Base-by-base conservation (phyloP, 805 yeast genomes). In the Saccharomyces kudriavzevii region DNA sequence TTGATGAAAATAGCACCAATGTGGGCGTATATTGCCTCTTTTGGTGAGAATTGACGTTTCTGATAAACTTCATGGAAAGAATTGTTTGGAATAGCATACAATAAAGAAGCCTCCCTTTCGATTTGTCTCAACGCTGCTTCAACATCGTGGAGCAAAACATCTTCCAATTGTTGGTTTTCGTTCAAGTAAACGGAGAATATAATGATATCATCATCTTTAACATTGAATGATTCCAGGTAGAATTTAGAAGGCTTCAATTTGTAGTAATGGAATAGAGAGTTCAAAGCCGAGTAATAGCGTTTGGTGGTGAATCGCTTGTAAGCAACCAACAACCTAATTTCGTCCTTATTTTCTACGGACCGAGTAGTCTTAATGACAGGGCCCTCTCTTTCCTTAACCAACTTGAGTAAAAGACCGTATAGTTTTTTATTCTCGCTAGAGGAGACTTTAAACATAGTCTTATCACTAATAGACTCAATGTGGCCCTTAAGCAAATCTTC, bases 1-100 rank as follows among this genome's bases (percentile, higher is more conserved):
- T 96, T 85, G 50, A 89, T 96, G 68, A 94, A 92, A 56, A 89
- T 87, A 47, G 87, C 85, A 63, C 92, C 96, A 70, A 90, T 86
- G 70, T 92, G 98, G 47, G 97, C 95, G 69, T 94, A 94, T 54
- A 90, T 85, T 48, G 91, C 83, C 73, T 94, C 99, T 73, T 92
- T 98, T 61, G 95, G 83, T 1, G 97, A 90, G 70, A 92, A 79
- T 60, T 83, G 83, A 52, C 92, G 86, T 50, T 76, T 70, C 57
- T 85, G 83, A 66, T 91, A 91, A 54, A 83, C 77, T 51, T 79
- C 78, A 61, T 83, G 84, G 77, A 91, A 92, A 61, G 82, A 77
- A 65, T 89, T 88, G 70, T 87, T 84, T 50, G 99, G 99, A 60
- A 92, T 81, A 62, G 96, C 87, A 73, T 87, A 94, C 60, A 92